Percentiles rank a stretch among this genome's conserved stretches.
phyloP scores from a whole-genome alignment of 139 green algal genomes.

The Haematococcus lacustris region DNA sequence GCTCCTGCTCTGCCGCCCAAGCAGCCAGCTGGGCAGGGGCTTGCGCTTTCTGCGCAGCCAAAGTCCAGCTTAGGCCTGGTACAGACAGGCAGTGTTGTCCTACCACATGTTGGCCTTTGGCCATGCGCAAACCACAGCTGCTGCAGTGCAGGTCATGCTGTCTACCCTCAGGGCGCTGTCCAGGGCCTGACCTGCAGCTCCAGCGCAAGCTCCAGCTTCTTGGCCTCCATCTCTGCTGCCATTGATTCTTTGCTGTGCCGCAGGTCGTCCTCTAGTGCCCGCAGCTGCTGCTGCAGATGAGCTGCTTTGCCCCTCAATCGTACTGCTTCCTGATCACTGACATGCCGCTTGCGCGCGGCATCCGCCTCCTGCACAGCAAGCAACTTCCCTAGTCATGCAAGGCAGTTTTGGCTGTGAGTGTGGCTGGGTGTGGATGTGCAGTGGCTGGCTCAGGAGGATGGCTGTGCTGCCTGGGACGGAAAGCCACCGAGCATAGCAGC shows the following conservation, averaged over 20 bases:
- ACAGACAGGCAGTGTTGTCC: not conserved
- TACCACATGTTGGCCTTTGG: not conserved
- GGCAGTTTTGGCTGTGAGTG: not conserved
- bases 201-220: conserved; percentile 19
- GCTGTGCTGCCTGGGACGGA: no score
- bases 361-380: conserved; percentile 21
- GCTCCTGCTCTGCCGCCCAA: conserved; percentile 18
- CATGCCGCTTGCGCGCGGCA: conserved; percentile 8
- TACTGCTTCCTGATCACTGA: conserved; percentile 14
- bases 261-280: conserved; percentile 8
- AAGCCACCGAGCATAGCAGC: no score
- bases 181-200: conserved; percentile 27
- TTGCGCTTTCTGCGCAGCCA: conserved; percentile 7
- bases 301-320: conserved; percentile 6
- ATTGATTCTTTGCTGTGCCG: conserved; percentile 1
- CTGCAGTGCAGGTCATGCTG: not conserved
- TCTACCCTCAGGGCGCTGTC: not conserved
- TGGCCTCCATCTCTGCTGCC: conserved; percentile 14
- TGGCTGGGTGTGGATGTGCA: no score
- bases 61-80: not conserved
- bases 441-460: no score
- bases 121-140: not conserved
- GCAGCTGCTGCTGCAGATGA: conserved; percentile 12
- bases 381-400: no score
- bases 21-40: conserved; percentile 8